These are phyloP conservation scores for Drechslera avenae DNA, from an alignment of 2,329 filamentous ascomycete genomes.

Conservation along the genomic window DNA sequence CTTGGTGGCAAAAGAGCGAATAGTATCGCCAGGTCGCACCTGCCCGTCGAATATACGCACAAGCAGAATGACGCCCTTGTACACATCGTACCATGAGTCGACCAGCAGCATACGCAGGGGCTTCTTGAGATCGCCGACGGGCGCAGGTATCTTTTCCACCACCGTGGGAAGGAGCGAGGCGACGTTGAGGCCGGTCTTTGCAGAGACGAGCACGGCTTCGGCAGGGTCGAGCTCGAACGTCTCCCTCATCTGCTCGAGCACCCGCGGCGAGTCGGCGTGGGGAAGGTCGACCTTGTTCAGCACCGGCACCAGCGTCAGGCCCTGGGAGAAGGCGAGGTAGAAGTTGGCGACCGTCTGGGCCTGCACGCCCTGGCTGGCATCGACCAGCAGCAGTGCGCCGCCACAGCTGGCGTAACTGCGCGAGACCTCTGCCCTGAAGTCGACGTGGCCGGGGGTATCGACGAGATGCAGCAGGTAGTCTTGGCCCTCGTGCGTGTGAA, in stretches of 20 bases:
- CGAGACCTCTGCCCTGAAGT: conserved; percentile 95
- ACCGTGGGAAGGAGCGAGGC: conserved; percentile 81
- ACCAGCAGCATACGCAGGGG: conserved; percentile 86
- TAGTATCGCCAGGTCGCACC: conserved; percentile 78
- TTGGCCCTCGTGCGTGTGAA: conserved; percentile 82
- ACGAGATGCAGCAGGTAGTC: conserved; percentile 96
- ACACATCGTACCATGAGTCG: conserved; percentile 98
- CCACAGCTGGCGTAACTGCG: conserved; percentile 95
- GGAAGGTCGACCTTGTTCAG: conserved; percentile 97
- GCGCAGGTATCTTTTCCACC: conserved; percentile 81
- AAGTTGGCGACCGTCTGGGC: conserved; percentile 99
- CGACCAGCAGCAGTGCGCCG: conserved; percentile 84
- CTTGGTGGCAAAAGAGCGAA: conserved; percentile 87
- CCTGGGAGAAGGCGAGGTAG: conserved; percentile 93
- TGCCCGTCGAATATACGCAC: conserved; percentile 90
- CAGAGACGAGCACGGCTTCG: conserved; percentile 78
- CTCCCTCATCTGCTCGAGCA: conserved; percentile 81
- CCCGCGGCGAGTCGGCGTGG: conserved; percentile 83
- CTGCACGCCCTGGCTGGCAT: conserved; percentile 95
- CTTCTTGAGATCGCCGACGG: conserved; percentile 71
- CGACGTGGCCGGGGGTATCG: conserved; percentile 95
- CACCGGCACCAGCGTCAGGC: conserved; percentile 83
- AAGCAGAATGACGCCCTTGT: conserved; percentile 88
- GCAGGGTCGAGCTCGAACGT: conserved; percentile 86
- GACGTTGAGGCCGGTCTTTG: conserved; percentile 92